phyloP scores from a whole-genome alignment of 1,284 basidiomycete genomes.

The Chalciporus sp. region DNA sequence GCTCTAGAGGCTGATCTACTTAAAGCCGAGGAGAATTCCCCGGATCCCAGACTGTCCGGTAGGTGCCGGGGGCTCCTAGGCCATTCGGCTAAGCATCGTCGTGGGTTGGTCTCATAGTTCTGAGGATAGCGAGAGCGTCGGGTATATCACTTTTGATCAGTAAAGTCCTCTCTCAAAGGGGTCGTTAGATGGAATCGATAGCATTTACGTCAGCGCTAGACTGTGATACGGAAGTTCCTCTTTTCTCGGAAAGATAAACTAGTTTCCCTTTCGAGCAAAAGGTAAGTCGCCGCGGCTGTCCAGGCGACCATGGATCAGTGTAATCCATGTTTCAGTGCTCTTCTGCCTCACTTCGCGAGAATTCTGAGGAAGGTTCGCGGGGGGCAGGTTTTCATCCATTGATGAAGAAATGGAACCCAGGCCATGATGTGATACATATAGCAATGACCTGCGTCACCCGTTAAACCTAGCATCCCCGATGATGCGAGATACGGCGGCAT shows the following conservation, averaged over 20 bases:
- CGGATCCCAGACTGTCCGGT: background rate
- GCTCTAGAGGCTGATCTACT: background rate
- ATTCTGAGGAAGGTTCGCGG: slow-evolving; percentile 12
- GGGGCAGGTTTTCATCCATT: slow-evolving; percentile 32
- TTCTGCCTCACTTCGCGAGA: slow-evolving; percentile 9
- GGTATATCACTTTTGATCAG: background rate
- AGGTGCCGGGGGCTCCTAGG: background rate
- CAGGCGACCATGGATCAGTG: slow-evolving; percentile 3
- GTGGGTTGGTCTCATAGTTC: background rate
- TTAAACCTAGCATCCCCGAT: slow-evolving; percentile 19
- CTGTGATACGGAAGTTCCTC: background rate
- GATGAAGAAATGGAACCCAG: slow-evolving; percentile 32
- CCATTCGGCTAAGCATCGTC: background rate
- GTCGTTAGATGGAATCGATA: background rate
- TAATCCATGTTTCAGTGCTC: slow-evolving; percentile 11
- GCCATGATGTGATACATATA: slow-evolving; percentile 17
- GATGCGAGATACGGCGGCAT: slow-evolving; percentile 8
- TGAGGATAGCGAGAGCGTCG: background rate
- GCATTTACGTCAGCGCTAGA: background rate
- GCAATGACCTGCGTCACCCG: slow-evolving; percentile 7
- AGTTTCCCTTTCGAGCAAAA: slow-evolving; percentile 11
- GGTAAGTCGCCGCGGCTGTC: slow-evolving; percentile 19
- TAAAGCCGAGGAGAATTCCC: background rate
- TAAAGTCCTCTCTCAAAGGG: background rate
- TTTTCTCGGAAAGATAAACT: slow-evolving; percentile 21